phyloP scores from a whole-genome alignment of 2,329 filamentous ascomycete genomes.

The Colletotrichum sp. region DNA sequence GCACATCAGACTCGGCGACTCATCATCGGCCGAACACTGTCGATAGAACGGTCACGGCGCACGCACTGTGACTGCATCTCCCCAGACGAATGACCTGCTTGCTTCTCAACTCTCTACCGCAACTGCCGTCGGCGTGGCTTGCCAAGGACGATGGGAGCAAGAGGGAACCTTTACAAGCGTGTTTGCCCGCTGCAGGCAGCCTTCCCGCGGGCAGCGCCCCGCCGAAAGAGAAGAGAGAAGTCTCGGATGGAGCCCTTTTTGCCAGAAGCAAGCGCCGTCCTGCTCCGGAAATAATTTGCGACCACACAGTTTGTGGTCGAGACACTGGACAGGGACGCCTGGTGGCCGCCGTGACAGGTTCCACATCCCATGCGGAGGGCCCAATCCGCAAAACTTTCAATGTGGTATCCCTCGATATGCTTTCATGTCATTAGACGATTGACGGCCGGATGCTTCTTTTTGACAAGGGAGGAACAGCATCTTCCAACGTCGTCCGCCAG shows the following conservation, averaged over 20 bases:
- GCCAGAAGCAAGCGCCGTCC: no score
- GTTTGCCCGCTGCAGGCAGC: not conserved
- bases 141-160: not conserved
- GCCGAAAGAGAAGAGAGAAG: not conserved
- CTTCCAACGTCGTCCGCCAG: not conserved
- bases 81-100: not conserved
- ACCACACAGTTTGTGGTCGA: not conserved
- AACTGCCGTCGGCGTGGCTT: not conserved
- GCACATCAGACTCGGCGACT: not conserved
- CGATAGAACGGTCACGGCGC: not conserved
- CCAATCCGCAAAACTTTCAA: not conserved
- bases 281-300: constrained; percentile 7
- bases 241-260: no score
- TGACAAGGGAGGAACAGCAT: not conserved
- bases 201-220: not conserved
- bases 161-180: not conserved
- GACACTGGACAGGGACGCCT: not conserved
- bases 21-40: not conserved
- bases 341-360: not conserved
- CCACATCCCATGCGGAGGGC: not conserved
- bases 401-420: not conserved
- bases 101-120: not conserved
- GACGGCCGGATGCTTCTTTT: not conserved
- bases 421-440: not conserved
- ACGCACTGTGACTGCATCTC: not conserved